Percentiles rank a stretch among this genome's conserved stretches.
Conservation (phyloP, 768 basidiomycete species). For the Serendipita sp. region DNA sequence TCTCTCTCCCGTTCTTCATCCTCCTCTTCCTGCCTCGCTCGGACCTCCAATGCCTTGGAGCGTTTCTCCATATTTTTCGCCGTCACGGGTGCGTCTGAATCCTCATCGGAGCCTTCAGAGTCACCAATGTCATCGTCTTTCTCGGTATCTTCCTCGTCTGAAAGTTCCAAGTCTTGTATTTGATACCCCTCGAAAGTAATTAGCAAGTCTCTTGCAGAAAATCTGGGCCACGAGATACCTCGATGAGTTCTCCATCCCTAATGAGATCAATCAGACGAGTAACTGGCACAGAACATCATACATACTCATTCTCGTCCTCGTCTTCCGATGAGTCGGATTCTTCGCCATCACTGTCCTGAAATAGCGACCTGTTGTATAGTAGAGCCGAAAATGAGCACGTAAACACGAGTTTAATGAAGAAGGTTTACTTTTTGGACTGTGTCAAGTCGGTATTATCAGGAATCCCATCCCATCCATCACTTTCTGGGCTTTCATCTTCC, state of each 20-base stretch:
- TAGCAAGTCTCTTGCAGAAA: background rate
- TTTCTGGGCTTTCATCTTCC: slow-evolving; percentile 17
- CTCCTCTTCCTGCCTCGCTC: slow-evolving; percentile 49
- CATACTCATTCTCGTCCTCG: slow-evolving; percentile 24
- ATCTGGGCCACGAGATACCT: slow-evolving; percentile 19
- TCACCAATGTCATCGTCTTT: slow-evolving; percentile 22
- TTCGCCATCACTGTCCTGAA: slow-evolving; percentile 31
- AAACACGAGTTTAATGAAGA: background rate
- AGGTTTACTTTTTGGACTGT: slow-evolving; percentile 26
- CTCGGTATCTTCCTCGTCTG: slow-evolving; percentile 25
- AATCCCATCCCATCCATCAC: slow-evolving; percentile 52
- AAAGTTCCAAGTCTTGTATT: slow-evolving; percentile 15
- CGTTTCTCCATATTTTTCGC: slow-evolving; percentile 70
- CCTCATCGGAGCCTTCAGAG: slow-evolving; percentile 31
- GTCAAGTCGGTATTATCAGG: slow-evolving; percentile 33
- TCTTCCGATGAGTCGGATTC: slow-evolving; percentile 29
- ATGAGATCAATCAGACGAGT: background rate
- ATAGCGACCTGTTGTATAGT: slow-evolving; percentile 24
- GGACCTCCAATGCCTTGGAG: slow-evolving; percentile 59
- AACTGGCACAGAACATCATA: slow-evolving; percentile 8
- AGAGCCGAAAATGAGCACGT: slow-evolving; percentile 6
- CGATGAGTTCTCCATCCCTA: slow-evolving; percentile 34
- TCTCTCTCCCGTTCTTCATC: slow-evolving; percentile 44
- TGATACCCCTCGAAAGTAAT: background rate
- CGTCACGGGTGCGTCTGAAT: slow-evolving; percentile 40